Evolutionary conservation across 1,139 yeast genomes (phyloP), one percentile per base, ranked within the genome.

Genomic region (Suhomyces kunorum): DNA sequence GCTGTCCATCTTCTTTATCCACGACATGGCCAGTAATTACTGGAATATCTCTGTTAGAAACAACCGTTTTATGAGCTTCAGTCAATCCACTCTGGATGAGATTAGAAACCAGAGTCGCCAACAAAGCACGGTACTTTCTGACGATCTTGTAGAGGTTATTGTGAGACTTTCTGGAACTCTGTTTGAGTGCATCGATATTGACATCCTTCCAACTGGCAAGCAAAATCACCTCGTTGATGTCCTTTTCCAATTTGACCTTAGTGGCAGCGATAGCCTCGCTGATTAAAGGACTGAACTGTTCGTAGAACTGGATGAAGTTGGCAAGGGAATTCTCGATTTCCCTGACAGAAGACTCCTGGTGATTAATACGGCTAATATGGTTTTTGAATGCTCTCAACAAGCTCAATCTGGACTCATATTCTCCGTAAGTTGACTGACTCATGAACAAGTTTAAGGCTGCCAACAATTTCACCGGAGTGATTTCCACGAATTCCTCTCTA

Each of bases 171-270:
- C 87, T 81, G 4, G 98, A 92, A 64, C 96, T 87, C 62, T 90
- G 97, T 51, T 87, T 88, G 51, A 94, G 74, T 0, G 98, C 96
- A 56, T 85, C 95, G 34, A 89, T 81, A 55, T 94, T 94, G 9
- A 90, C 92, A 63, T 94, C 99, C 54, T 90, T 89, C 98, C 98
- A 94, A 56, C 96, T 87, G 1, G 98, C 97, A 22, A 94, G 71
- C 36, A 88, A 66, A 36, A 92, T 88, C 5, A 89, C 83, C 45
- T 94, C 98, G 32, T 80, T 74, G 18, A 92, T 78, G 40, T 88
- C 92, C 55, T 89, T 90, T 46, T 83, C 89, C 28, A 92, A 65
- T 6, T 64, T 62, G 50, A 74, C 78, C 56, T 75, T 80, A 1
- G 74, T 72, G 1, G 60, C 58, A 0, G 52, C 55, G 18, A 89